Conservation (phyloP, 2,329 filamentous ascomycete species). For the Zarea fungicola region DNA sequence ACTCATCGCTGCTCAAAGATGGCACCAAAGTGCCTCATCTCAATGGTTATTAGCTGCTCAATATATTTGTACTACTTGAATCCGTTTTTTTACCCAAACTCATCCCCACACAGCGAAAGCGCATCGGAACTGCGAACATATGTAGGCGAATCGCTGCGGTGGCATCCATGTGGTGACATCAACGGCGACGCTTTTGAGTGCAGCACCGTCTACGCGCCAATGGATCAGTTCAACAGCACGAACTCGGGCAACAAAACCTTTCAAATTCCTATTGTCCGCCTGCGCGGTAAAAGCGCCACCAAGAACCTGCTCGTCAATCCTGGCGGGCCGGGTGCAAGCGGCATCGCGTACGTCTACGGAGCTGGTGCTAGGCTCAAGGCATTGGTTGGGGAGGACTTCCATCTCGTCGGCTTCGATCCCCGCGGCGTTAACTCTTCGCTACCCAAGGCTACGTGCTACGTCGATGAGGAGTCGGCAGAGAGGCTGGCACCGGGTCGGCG, state of each 20-base stretch:
- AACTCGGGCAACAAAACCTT: conserved; percentile 34
- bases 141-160: conserved; percentile 31
- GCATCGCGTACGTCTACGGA: conserved; percentile 31
- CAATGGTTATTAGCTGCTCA: not conserved
- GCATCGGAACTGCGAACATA: conserved; percentile 16
- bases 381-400: conserved; percentile 37
- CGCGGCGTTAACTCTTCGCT: conserved; percentile 34
- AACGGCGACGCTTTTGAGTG: conserved; percentile 36
- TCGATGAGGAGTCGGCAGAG: conserved; percentile 27
- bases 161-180: conserved; percentile 34
- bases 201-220: conserved; percentile 37
- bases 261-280: conserved; percentile 38
- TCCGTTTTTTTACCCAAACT: not conserved
- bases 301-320: conserved; percentile 42
- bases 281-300: conserved; percentile 37
- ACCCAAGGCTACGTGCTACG: conserved; percentile 35
- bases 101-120: not conserved
- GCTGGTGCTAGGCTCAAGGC: conserved; percentile 30
- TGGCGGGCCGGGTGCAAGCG: conserved; percentile 43
- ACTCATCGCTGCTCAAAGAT: too few species aligned
- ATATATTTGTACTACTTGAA: not conserved
- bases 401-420: conserved; percentile 43
- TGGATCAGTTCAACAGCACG: conserved; percentile 38
- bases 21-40: too few species aligned
- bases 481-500: conserved; percentile 20